Evolutionary conservation across 805 yeast genomes (phyloP).

Genomic region (Myxozyma udenii): DNA sequence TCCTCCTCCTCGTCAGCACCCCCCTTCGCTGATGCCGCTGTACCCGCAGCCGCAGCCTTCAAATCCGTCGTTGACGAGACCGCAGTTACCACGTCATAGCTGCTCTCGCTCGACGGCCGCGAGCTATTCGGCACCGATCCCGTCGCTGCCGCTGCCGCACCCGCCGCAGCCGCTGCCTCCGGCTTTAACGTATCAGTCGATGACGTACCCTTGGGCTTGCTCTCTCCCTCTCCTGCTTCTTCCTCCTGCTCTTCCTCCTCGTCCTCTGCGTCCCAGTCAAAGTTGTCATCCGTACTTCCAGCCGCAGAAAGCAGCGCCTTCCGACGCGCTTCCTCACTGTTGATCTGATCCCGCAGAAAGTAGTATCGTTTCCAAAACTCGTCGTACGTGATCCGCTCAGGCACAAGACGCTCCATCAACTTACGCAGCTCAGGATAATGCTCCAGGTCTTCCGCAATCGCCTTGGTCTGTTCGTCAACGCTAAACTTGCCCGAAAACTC

Average conservation of each 20-base stretch:
- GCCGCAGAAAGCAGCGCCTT: constrained; percentile 52
- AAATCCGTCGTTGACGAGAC: constrained; percentile 41
- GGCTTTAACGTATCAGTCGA: background rate
- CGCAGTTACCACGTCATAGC: constrained; percentile 44
- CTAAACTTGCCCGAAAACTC: constrained; percentile 42
- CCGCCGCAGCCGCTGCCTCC: background rate
- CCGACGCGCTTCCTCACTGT: constrained; percentile 62
- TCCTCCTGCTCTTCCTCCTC: constrained; percentile 45
- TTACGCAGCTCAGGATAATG: constrained; percentile 51
- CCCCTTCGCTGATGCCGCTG: constrained; percentile 10
- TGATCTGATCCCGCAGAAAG: constrained; percentile 50
- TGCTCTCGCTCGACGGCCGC: constrained; percentile 43
- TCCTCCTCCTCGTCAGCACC: constrained; percentile 39
- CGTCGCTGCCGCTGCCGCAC: background rate
- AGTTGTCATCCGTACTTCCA: constrained; percentile 47
- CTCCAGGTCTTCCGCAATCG: constrained; percentile 49
- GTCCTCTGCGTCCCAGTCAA: constrained; percentile 43
- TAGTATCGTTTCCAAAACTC: constrained; percentile 77
- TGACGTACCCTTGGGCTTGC: constrained; percentile 1
- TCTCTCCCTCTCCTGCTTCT: constrained; percentile 35
- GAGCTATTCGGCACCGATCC: constrained; percentile 28
- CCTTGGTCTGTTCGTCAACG: constrained; percentile 50
- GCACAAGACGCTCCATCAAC: constrained; percentile 64
- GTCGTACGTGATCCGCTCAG: constrained; percentile 54
- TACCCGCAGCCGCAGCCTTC: constrained; percentile 14